phyloP scores from a whole-genome alignment of 192 early-diverging fungal genomes.

The Paraglomus occultum region DNA sequence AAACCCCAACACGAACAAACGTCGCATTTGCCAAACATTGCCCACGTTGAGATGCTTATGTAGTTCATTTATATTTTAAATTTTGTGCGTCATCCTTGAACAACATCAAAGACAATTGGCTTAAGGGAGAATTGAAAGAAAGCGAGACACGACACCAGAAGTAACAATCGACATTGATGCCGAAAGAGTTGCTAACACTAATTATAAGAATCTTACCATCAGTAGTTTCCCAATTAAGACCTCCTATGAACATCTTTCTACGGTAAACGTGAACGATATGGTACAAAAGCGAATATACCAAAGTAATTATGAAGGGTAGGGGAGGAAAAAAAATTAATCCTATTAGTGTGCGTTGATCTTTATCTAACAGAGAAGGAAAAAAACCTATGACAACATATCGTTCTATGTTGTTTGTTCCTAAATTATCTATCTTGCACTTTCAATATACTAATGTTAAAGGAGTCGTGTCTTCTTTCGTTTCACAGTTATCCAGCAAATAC shows the following conservation, averaged over 20 bases:
- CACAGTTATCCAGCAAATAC: too few relatives aligned
- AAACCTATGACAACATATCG: too few relatives aligned
- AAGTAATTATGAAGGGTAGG: conserved; percentile 2
- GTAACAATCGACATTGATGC: conserved; percentile 21
- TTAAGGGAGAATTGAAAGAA: too few relatives aligned
- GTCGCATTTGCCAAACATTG: too few relatives aligned
- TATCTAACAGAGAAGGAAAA: conserved; percentile 24
- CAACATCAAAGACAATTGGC: too few relatives aligned
- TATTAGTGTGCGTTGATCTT: conserved; percentile 29
- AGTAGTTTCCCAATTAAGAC: conserved; percentile 80
- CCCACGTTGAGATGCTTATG: conserved; percentile 11
- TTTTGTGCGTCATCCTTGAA: not conserved
- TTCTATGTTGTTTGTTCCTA: too few relatives aligned
- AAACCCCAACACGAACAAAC: too few relatives aligned
- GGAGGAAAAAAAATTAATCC: conserved; percentile 23
- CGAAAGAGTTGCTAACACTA: not conserved
- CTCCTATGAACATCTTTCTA: conserved; percentile 83
- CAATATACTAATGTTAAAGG: too few relatives aligned
- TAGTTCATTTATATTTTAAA: conserved; percentile 23
- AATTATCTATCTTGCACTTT: too few relatives aligned
- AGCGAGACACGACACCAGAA: conserved; percentile 16
- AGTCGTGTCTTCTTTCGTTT: too few relatives aligned
- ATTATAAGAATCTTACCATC: conserved; percentile 60
- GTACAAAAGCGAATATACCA: conserved; percentile 14
- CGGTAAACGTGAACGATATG: conserved; percentile 15